Percentiles rank a stretch among this genome's conserved stretches.
phyloP scores from a whole-genome alignment of 2,329 filamentous ascomycete genomes.

The Colletotrichum sp. region DNA sequence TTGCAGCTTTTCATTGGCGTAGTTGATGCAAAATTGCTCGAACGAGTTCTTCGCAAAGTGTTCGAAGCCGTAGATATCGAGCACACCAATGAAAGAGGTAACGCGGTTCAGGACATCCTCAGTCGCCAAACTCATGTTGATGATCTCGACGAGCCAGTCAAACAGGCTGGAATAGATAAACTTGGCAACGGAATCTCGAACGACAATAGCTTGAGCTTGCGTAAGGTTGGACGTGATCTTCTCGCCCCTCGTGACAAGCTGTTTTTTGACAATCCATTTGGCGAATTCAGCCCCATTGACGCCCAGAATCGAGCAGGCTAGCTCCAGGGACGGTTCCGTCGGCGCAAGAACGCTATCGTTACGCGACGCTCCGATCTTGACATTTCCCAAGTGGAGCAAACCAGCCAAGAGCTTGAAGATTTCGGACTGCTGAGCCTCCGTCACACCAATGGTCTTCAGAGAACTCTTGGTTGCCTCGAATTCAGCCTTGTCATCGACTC shows the following conservation, averaged over 20 bases:
- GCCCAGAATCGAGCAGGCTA: slow-evolving; percentile 84
- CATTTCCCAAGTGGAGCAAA: slow-evolving; percentile 91
- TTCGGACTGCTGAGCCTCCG: slow-evolving; percentile 73
- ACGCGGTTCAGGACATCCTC: slow-evolving; percentile 85
- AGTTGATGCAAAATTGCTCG: slow-evolving; percentile 99
- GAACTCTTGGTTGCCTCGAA: slow-evolving; percentile 89
- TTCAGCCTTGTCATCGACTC: slow-evolving; percentile 94
- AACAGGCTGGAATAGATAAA: slow-evolving; percentile 98
- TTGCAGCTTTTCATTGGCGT: slow-evolving; percentile 98
- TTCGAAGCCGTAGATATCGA: slow-evolving; percentile 99
- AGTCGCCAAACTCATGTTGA: slow-evolving; percentile 89
- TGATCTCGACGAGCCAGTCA: slow-evolving; percentile 98
- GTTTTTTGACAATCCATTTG: slow-evolving; percentile 99
- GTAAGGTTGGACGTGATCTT: slow-evolving; percentile 97
- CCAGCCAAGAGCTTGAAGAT: slow-evolving; percentile 93
- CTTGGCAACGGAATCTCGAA: slow-evolving; percentile 96
- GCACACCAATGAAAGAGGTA: slow-evolving; percentile 91
- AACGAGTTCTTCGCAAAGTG: slow-evolving; percentile 99
- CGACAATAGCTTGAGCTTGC: slow-evolving; percentile 90
- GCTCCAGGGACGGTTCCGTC: slow-evolving; percentile 80
- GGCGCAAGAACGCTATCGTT: slow-evolving; percentile 85
- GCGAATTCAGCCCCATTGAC: slow-evolving; percentile 87
- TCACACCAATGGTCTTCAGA: slow-evolving; percentile 85
- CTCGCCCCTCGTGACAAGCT: slow-evolving; percentile 92
- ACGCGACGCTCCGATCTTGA: slow-evolving; percentile 91